Base-by-base conservation (phyloP, 306 rosid genomes). In the Cajanus cajan region DNA sequence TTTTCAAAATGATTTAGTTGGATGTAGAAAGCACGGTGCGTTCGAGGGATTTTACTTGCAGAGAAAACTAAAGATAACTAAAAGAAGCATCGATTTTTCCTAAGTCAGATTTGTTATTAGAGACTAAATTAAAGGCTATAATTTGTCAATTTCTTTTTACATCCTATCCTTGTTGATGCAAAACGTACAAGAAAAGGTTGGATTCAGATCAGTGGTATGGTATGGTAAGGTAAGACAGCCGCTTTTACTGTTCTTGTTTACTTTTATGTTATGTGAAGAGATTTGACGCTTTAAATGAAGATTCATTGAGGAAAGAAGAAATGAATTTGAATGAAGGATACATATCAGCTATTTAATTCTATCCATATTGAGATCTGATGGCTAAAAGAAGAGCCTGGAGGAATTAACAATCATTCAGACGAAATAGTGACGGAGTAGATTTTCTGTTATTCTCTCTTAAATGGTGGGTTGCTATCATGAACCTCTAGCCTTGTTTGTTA, bases 401-500 rank as follows among this genome's bases (percentile, higher is more conserved):
- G 54, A 47, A 47, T 14, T 7, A 15, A 47, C 54, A 47, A 4
- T 15, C 19, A 47, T 47, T 13, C 1, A 15, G 54, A 47, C 4
- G n/a, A 47, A n/a, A 19, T 4, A 50, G 24, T 45, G 51, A 45
- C 13, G 51, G 51, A 19, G 21, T 52, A 22, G 63, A 55, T 22
- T 55, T 55, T 14, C 47, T 63, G n/a, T 63, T 63, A 63, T 34
- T 34, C 24, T 55, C 69, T 34, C 28, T 36, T 8, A 36, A 63
- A 36, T 64, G 40, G 15, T 6, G 5, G 40, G 31, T 67, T 67
- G 18, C 28, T 58, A 15, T 74, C 25, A 16, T n/a, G 59, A 21
- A 28, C 79, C 54, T 74, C 31, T 43, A 74, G 19, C 70, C 25
- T 44, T 58, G n/a, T 41, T n/a, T 74, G 54, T 59, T 63, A 61